Base-by-base conservation (phyloP, 495 filamentous ascomycete genomes). In the Penicillium chermesinum region DNA sequence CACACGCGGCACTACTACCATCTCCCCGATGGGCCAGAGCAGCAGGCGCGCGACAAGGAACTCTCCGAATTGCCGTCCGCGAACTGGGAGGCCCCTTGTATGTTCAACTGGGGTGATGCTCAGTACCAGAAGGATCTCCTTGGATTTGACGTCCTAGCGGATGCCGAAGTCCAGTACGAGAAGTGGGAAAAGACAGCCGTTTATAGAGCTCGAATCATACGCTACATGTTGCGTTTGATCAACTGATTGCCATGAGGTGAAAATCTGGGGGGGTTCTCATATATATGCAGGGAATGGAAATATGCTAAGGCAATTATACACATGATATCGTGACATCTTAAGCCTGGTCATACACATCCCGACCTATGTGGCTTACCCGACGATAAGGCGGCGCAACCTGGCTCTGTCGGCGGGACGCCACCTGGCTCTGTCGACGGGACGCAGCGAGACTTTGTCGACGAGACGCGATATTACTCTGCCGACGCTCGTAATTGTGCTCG, bases 1-100 rank as follows among this genome's bases (percentile, higher is more conserved):
- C 52, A 53, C 32, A 70, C 80, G 53, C 61, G 79, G 10, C 63
- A 74, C n/a, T 59, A 74, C 12, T 79, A 75, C 38, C 82, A 85
- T 50, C 32, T 84, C 13, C 58, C 58, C 4, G 76, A 84, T 48
- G 79, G 80, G 0, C 52, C 66, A 8, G 46, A 53, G 15, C 77
- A 80, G 52, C 59, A 63, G 38, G 51, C 66, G 15, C 54, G 81
- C 30, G 79, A 64, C 27, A 52, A 52, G 16, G 3, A 49, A 1
- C 21, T 63, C 6, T 16, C 53, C 8, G 45, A 46, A 18, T 35
- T 46, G 1, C 57, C 57, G 1, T 39, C 60, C 20, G 54, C 39
- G 9, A 57, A 63, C 30, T 63, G 57, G 57, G 25, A 30, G 25
- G 25, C 25, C 4, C 10, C 25, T 30, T 30, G 25, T 30, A 30